These are phyloP conservation scores for Panus rudis DNA, from an alignment of 768 basidiomycete species.

Conservation along the genomic window DNA sequence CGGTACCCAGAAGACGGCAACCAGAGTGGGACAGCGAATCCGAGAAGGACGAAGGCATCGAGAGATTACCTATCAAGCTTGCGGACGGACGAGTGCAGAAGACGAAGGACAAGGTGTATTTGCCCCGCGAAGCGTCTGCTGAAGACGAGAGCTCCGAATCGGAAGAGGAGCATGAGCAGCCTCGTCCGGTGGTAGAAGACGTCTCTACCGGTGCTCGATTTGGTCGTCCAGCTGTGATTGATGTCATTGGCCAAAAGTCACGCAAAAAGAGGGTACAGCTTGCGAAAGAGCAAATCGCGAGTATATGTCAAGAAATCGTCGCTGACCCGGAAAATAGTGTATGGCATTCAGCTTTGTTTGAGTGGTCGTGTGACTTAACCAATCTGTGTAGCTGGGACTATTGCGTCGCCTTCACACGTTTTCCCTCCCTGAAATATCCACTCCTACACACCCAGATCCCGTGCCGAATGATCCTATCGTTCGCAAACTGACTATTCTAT, in stretches of 20 bases:
- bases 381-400: slow-evolving; percentile 62
- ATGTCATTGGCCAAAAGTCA: slow-evolving; percentile 61
- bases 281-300: slow-evolving; percentile 92
- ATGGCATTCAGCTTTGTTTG: slow-evolving; percentile 25
- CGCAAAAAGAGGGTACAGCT: slow-evolving; percentile 59
- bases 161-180: slow-evolving; percentile 18
- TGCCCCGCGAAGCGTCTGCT: slow-evolving; percentile 20
- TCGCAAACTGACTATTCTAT: slow-evolving; percentile 82
- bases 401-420: slow-evolving; percentile 86
- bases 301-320: slow-evolving; percentile 88
- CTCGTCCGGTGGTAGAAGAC: slow-evolving; percentile 45
- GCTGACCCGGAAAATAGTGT: slow-evolving; percentile 95
- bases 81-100: slow-evolving; percentile 70
- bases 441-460: slow-evolving; percentile 60
- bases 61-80: slow-evolving; percentile 81
- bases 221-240: slow-evolving; percentile 74
- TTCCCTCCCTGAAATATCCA: slow-evolving; percentile 67
- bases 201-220: slow-evolving; percentile 81
- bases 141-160: slow-evolving; percentile 31
- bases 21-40: slow-evolving; percentile 40
- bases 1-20: slow-evolving; percentile 44
- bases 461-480: slow-evolving; percentile 76
- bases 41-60: slow-evolving; percentile 43
- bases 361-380: slow-evolving; percentile 5
- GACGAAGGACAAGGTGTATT: slow-evolving; percentile 33